Evolutionary conservation across 495 filamentous ascomycete genomes (phyloP), one percentile per base, ranked within the genome.

Genomic region (Clohesyomyces aquaticus): DNA sequence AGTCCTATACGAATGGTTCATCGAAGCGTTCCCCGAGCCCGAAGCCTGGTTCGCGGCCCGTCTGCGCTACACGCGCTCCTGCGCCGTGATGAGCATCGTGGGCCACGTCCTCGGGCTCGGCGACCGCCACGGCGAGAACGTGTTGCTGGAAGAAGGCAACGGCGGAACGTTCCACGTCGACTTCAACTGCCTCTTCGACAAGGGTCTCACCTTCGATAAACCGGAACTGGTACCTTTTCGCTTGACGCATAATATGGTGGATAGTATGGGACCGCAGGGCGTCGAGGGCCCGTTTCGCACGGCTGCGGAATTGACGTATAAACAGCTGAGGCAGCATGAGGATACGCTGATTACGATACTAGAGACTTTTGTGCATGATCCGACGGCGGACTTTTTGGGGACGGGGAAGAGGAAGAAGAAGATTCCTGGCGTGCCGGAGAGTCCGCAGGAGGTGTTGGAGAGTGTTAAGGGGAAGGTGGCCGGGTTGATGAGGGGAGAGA

Each of bases 141-240:
- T 99, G 52, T 83, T 96, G 32, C 90, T 98, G 50, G 92, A 98
- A 74, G 91, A 96, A 81, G 87, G 88, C 35, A 95, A 91, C 63
- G 94, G 95, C 47, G 95, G 96, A 56, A 86, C 95, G 23, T 86
- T 98, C 71, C 94, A 99, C 76, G 94, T 99, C 52, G 94, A 99
- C 77, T 99, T 99, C 82, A 99, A 99, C 77, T 99, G 94, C 77
- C 88, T 99, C 21, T 99, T 99, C 75, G 95, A 99, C 80, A 99
- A 98, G 78, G 94, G 95, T 10, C 84, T 93, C 61, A 96, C 92
- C 0, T 98, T 99, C 69, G 89, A 91, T 61, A 93, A 93, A 78
- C 93, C 94, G 0, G 94, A 99, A 73, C 79, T 88, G 48, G 94
- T 99, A 16, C 94, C 94, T n/a, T 99, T 99, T 81, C 90, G 94